Percentiles rank a stretch among this genome's conserved stretches.
phyloP scores from a whole-genome alignment of 2,329 filamentous ascomycete genomes.

The Talaromyces rugulosus region DNA sequence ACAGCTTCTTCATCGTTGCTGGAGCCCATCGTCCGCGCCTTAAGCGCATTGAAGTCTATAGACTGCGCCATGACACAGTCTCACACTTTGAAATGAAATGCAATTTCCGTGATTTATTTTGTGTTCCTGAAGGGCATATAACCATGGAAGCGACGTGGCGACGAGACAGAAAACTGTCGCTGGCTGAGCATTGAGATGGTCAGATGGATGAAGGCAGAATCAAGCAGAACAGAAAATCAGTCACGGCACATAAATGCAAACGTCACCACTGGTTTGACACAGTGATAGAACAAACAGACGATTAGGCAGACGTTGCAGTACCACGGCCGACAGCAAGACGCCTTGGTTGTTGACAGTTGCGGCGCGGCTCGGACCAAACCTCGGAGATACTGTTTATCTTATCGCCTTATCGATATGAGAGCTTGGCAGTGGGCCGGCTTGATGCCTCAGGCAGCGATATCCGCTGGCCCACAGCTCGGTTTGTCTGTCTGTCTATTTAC shows the following conservation, averaged over 20 bases:
- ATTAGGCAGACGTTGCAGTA: neutral
- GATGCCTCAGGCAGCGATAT: constrained; percentile 9
- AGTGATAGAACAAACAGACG: neutral
- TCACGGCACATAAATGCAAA: neutral
- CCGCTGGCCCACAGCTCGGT: neutral
- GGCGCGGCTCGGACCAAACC: neutral
- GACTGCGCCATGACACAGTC: constrained; percentile 61
- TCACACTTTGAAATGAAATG: neutral
- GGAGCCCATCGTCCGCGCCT: constrained; percentile 79
- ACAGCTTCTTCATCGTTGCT: constrained; percentile 94
- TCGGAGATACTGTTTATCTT: constrained; percentile 10
- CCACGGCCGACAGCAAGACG: neutral
- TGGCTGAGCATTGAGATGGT: neutral
- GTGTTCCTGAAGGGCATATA: neutral
- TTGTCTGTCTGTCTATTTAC: neutral
- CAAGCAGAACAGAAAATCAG: neutral
- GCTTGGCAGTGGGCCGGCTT: constrained; percentile 3
- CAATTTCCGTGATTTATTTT: neutral
- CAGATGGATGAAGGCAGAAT: neutral
- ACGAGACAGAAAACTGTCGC: neutral
- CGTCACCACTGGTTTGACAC: neutral
- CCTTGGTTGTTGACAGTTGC: neutral
- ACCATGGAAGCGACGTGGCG: neutral
- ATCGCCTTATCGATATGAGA: constrained; percentile 7
- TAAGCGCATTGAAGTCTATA: constrained; percentile 63